Percentiles rank a stretch among this genome's conserved stretches.
Conservation (phyloP, 2,329 filamentous ascomycete genomes). For the Alternaria brassicicola region DNA sequence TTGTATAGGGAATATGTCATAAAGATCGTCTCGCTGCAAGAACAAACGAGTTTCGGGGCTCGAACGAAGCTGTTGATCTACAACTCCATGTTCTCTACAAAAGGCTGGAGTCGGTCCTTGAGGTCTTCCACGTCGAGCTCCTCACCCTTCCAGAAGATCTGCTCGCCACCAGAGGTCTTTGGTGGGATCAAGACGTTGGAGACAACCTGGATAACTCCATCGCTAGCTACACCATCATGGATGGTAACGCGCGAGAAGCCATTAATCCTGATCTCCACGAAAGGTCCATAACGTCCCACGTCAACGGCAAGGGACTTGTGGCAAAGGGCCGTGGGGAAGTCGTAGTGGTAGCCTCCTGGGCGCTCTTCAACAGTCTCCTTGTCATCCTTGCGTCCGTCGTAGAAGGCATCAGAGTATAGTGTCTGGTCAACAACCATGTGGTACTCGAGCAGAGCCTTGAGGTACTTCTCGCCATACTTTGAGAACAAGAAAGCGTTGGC, state of each 20-base stretch:
- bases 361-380: constrained; percentile 24
- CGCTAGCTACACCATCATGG: constrained; percentile 73
- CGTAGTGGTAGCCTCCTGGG: constrained; percentile 64
- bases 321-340: constrained; percentile 74
- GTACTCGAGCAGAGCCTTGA: constrained; percentile 79
- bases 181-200: constrained; percentile 77
- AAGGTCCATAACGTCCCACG: constrained; percentile 69
- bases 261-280: constrained; percentile 76
- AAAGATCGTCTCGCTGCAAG: constrained; percentile 3
- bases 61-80: constrained; percentile 11
- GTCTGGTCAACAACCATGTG: constrained; percentile 76
- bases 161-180: constrained; percentile 52
- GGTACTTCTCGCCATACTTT: constrained; percentile 72
- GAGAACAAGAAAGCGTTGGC: constrained; percentile 89
- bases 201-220: constrained; percentile 84
- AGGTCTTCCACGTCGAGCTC: constrained; percentile 67
- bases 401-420: constrained; percentile 83
- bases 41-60: not conserved
- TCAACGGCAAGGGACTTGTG: constrained; percentile 73
- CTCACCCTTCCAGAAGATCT: constrained; percentile 51
- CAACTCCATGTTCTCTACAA: constrained; percentile 42
- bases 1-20: constrained; percentile 2
- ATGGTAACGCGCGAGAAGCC: constrained; percentile 69
- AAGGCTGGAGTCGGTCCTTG: constrained; percentile 56
- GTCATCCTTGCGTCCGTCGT: constrained; percentile 54